phyloP scores from a whole-genome alignment of 139 green algal genomes.

The Chlamydomonas eustigma region DNA sequence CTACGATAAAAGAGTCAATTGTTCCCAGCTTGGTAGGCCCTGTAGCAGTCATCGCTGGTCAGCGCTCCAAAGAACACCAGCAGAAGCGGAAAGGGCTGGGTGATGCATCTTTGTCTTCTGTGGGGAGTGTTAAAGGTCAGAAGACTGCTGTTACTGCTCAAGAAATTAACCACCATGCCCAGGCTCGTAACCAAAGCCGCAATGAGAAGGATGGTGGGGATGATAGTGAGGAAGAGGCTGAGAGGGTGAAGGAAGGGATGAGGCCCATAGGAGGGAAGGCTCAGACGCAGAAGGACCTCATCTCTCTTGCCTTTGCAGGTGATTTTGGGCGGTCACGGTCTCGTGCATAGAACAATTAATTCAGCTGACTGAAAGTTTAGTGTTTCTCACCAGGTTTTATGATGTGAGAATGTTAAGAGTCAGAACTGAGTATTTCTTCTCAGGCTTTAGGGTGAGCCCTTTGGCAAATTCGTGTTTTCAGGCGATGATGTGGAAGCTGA shows the following conservation, averaged over 20 bases:
- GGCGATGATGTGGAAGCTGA: slow-evolving; percentile 88
- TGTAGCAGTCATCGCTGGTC: neutral
- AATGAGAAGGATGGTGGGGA: neutral
- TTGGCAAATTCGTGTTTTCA: neutral
- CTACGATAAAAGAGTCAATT: neutral
- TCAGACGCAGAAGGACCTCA: slow-evolving; percentile 3
- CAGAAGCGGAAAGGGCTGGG: slow-evolving; percentile 3
- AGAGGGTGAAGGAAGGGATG: slow-evolving; percentile 12
- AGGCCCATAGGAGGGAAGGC: neutral
- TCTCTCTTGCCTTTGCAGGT: slow-evolving; percentile 20
- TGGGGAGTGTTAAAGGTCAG: neutral
- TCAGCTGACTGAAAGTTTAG: too few species aligned
- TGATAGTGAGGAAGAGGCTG: slow-evolving; percentile 13
- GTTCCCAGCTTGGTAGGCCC: too few species aligned
- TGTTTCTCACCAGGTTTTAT: too few species aligned
- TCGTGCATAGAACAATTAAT: too few species aligned
- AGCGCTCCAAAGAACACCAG: slow-evolving; percentile 4
- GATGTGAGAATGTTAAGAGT: too few species aligned
- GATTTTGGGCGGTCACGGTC: too few species aligned
- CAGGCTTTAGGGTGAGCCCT: neutral
- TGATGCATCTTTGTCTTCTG: neutral
- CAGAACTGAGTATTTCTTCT: too few species aligned
- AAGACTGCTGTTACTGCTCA: too few species aligned
- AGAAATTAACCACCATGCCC: too few species aligned
- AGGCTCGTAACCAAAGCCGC: too few species aligned